Percentiles rank a stretch among this genome's conserved stretches.
Evolutionary conservation across 306 rosid species (phyloP).

Genomic region (cucumber (Cucumis sativus)): Cucumber_9930_V3 NC_026658.2:15025501-15026000

Average conservation of each 20-base stretch:
- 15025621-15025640: neutral
- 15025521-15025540: conserved; percentile 68
- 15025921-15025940: neutral
- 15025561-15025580: conserved; percentile 48
- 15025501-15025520: conserved; percentile 53
- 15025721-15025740: neutral
- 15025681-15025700: neutral
- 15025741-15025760: neutral
- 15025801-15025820: neutral
- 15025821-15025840: neutral
- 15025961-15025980: neutral
- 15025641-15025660: conserved; percentile 6
- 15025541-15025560: conserved; percentile 46
- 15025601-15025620: neutral
- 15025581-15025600: conserved; percentile 40
- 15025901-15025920: neutral
- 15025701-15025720: neutral
- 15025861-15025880: neutral
- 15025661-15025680: neutral
- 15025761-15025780: neutral
- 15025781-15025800: neutral
- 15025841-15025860: neutral
- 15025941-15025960: neutral
- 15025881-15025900: neutral
- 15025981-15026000: neutral